A percentile compares a stretch with the other conserved stretches of the same genome.
Conservation (phyloP, 306 rosid genomes). For the Vachellia collinsii region DNA sequence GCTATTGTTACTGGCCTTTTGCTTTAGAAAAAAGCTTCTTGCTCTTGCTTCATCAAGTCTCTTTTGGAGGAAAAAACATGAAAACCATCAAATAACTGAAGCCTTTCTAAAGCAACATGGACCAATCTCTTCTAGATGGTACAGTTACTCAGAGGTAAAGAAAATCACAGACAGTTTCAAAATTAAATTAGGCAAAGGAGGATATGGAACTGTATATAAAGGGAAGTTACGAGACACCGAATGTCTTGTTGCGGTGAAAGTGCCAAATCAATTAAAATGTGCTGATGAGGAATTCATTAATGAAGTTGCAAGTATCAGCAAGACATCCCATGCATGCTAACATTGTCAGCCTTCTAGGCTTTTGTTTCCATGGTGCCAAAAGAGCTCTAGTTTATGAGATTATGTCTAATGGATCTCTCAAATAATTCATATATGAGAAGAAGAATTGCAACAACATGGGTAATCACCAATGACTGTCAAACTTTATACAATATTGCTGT, state of each 20-base stretch:
- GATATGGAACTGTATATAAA: conserved; percentile 44
- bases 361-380: conserved; percentile 36
- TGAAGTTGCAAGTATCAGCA: conserved; percentile 40
- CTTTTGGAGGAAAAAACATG: not conserved
- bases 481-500: conserved; percentile 24
- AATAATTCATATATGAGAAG: conserved; percentile 34
- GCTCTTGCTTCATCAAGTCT: not conserved
- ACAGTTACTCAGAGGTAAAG: conserved; percentile 32
- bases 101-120: conserved; percentile 14
- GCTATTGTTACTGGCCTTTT: not conserved
- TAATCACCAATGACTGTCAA: conserved; percentile 20
- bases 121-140: conserved; percentile 28
- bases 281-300: conserved; percentile 44
- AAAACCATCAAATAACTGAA: not conserved
- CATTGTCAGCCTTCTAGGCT: conserved; percentile 31
- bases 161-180: conserved; percentile 37
- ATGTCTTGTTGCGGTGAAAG: conserved; percentile 36
- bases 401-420: conserved; percentile 42
- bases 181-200: conserved; percentile 45
- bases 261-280: conserved; percentile 26
- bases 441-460: not conserved
- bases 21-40: not conserved
- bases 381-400: conserved; percentile 41
- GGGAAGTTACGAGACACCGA: conserved; percentile 29
- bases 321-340: conserved; percentile 47